These are phyloP conservation scores for Colletotrichum filicis DNA, from an alignment of 2,329 filamentous ascomycete genomes.

Conservation along the genomic window DNA sequence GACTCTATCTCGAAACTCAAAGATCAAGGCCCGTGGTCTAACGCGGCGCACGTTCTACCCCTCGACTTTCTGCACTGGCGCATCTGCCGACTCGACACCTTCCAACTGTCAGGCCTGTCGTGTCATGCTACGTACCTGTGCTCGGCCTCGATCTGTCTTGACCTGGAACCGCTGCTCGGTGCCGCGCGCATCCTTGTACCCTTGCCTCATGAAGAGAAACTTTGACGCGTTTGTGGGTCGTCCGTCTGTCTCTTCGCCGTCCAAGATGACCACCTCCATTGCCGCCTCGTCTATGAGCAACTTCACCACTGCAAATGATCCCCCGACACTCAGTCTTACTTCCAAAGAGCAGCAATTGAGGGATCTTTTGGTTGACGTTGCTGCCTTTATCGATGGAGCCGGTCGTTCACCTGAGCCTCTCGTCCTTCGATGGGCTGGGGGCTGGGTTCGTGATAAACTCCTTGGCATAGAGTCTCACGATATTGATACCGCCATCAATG, in stretches of 20 bases:
- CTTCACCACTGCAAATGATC: background rate
- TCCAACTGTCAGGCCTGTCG: background rate
- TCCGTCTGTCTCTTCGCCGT: background rate
- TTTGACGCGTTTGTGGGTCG: slow-evolving; percentile 30
- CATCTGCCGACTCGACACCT: background rate
- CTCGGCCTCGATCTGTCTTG: background rate
- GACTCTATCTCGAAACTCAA: background rate
- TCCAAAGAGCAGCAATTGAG: slow-evolving; percentile 78
- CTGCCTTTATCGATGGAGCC: slow-evolving; percentile 70
- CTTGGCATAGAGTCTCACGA: slow-evolving; percentile 79
- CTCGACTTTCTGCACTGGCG: background rate
- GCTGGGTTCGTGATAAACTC: slow-evolving; percentile 89
- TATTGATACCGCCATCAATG: slow-evolving; percentile 87
- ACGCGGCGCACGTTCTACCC: background rate
- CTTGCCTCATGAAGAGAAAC: slow-evolving; percentile 33
- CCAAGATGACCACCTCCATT: slow-evolving; percentile 34
- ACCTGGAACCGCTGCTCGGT: slow-evolving; percentile 4
- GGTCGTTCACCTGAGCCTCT: slow-evolving; percentile 63
- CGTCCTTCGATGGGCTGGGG: slow-evolving; percentile 82
- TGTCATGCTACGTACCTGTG: slow-evolving; percentile 29
- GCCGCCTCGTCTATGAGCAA: slow-evolving; percentile 7
- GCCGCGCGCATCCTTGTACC: background rate
- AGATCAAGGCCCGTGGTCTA: background rate
- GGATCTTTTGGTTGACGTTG: slow-evolving; percentile 84
- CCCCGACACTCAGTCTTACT: slow-evolving; percentile 65